phyloP scores from a whole-genome alignment of 1,284 basidiomycete genomes.

The Puccinia horiana region DNA sequence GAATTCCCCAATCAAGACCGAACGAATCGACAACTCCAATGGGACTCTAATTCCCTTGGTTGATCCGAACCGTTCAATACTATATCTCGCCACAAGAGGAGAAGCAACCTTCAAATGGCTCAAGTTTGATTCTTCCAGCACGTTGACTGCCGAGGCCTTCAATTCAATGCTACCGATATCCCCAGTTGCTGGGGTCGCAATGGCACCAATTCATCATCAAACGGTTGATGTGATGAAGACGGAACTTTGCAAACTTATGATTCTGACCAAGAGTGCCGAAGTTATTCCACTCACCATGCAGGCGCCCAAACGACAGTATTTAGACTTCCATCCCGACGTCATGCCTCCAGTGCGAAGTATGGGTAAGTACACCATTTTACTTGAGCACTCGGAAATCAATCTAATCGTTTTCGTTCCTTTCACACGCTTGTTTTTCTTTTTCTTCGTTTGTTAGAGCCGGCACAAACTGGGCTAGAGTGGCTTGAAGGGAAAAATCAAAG shows the following conservation, averaged over 20 bases:
- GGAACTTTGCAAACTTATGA: slow-evolving; percentile 59
- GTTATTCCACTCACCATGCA: slow-evolving; percentile 59
- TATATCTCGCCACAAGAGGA: slow-evolving; percentile 60
- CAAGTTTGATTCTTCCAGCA: slow-evolving; percentile 52
- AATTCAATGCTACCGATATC: slow-evolving; percentile 55
- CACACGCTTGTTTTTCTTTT: background rate
- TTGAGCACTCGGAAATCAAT: background rate
- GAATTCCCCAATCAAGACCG: slow-evolving; percentile 53
- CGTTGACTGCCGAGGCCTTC: slow-evolving; percentile 50
- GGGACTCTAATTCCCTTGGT: slow-evolving; percentile 59
- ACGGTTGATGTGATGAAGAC: slow-evolving; percentile 61
- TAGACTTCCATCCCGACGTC: slow-evolving; percentile 61
- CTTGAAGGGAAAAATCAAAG: slow-evolving; percentile 56
- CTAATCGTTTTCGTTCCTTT: slow-evolving; percentile 1
- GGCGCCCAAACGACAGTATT: slow-evolving; percentile 60
- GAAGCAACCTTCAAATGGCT: slow-evolving; percentile 61
- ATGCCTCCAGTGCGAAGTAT: slow-evolving; percentile 58
- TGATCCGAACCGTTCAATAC: slow-evolving; percentile 59
- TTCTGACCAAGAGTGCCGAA: slow-evolving; percentile 59
- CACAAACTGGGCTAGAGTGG: slow-evolving; percentile 58
- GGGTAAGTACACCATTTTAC: slow-evolving; percentile 52
- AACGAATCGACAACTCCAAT: slow-evolving; percentile 59
- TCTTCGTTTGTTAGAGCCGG: slow-evolving; percentile 54
- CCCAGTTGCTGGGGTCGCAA: slow-evolving; percentile 56
- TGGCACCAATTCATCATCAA: slow-evolving; percentile 57